phyloP scores from a whole-genome alignment of 768 basidiomycete genomes.

The Termitomyces bulborhizus region DNA sequence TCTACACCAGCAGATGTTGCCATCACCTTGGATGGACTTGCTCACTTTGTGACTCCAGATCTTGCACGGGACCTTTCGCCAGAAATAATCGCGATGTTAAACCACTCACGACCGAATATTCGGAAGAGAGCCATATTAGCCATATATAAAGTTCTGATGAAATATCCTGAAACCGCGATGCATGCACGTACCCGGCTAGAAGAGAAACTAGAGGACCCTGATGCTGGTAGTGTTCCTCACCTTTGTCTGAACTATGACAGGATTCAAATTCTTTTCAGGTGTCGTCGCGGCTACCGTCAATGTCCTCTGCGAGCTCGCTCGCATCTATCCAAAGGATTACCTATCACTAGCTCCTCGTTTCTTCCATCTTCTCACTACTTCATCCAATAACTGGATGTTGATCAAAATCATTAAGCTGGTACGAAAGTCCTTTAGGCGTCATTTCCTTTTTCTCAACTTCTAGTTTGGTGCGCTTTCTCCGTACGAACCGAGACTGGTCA shows the following conservation, averaged over 20 bases:
- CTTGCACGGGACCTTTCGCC: slow-evolving; percentile 87
- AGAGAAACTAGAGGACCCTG: slow-evolving; percentile 77
- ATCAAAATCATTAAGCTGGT: slow-evolving; percentile 98
- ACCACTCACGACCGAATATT: slow-evolving; percentile 82
- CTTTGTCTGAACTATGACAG: neutral
- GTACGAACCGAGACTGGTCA: slow-evolving; percentile 87
- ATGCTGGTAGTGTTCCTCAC: slow-evolving; percentile 43
- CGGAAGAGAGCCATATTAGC: slow-evolving; percentile 87
- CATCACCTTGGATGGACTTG: slow-evolving; percentile 74
- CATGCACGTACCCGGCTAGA: slow-evolving; percentile 64
- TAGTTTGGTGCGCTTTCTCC: slow-evolving; percentile 94
- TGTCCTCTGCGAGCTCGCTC: slow-evolving; percentile 87
- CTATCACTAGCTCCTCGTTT: slow-evolving; percentile 85
- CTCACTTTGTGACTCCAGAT: slow-evolving; percentile 79
- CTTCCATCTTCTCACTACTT: slow-evolving; percentile 88
- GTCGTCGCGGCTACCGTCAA: slow-evolving; percentile 95
- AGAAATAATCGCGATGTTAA: slow-evolving; percentile 81
- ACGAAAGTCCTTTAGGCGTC: slow-evolving; percentile 4
- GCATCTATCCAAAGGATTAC: slow-evolving; percentile 73
- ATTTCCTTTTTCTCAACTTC: slow-evolving; percentile 1
- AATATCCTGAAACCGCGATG: slow-evolving; percentile 74
- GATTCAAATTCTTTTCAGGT: slow-evolving; percentile 34
- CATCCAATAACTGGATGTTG: slow-evolving; percentile 99
- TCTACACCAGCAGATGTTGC: slow-evolving; percentile 73
- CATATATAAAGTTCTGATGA: slow-evolving; percentile 71